These are phyloP conservation scores for Sphagnum contortum DNA, from an alignment of 225 moss, liverwort and hornwort genomes.

Conservation along the genomic window DNA sequence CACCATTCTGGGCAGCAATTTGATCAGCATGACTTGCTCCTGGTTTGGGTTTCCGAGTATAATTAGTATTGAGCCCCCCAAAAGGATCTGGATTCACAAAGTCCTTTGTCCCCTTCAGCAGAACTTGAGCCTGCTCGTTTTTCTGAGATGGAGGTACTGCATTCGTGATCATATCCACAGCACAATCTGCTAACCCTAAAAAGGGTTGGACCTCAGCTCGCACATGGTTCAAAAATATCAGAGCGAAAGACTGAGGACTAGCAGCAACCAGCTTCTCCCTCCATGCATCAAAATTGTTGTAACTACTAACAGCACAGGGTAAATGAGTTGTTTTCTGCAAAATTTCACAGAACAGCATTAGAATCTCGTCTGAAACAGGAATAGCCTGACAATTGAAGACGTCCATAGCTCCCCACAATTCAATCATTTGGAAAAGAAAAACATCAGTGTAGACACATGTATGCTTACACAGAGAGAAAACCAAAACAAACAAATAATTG, in stretches of 20 bases:
- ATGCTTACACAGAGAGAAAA: no score
- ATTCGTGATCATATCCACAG: constrained; percentile 17
- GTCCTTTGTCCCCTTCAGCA: constrained; percentile 11
- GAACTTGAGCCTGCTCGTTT: constrained; percentile 9
- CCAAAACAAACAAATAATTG: no score
- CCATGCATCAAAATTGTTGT: constrained; percentile 23
- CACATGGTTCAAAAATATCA: constrained; percentile 50
- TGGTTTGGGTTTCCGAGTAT: constrained; percentile 15
- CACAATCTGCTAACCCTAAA: constrained; percentile 29
- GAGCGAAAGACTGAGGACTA: constrained; percentile 60
- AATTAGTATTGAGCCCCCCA: constrained; percentile 13
- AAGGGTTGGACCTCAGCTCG: constrained; percentile 52
- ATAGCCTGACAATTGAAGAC: no score
- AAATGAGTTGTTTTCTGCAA: constrained; percentile 18
- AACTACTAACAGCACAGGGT: constrained; percentile 5
- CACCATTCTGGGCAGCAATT: neutral
- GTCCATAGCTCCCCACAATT: no score
- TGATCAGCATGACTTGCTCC: constrained; percentile 13
- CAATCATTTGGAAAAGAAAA: no score
- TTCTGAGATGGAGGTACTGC: constrained; percentile 14
- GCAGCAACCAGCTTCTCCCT: constrained; percentile 29
- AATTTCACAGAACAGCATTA: no score
- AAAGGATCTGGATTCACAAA: constrained; percentile 7
- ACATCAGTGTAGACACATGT: no score
- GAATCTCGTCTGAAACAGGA: no score